Percentiles rank a stretch among this genome's conserved stretches.
Evolutionary conservation across 2,329 filamentous ascomycete species (phyloP).

Genomic region (Didymella lethalis): DNA sequence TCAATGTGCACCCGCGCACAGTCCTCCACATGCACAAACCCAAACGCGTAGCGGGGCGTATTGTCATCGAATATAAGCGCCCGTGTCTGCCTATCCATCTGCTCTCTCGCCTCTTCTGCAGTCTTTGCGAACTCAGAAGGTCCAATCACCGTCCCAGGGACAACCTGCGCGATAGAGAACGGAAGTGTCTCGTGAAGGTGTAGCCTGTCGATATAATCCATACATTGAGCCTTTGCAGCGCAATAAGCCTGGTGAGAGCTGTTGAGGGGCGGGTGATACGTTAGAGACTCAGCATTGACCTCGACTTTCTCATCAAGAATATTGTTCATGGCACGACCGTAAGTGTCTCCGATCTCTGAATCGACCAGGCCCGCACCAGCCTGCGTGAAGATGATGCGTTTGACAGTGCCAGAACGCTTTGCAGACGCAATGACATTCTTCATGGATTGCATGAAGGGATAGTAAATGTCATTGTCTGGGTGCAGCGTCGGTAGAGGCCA

Average conservation of each 20-base stretch:
- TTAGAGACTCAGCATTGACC: slow-evolving; percentile 32
- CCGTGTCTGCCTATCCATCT: slow-evolving; percentile 45
- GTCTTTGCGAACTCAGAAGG: slow-evolving; percentile 41
- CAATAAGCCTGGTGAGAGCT: slow-evolving; percentile 47
- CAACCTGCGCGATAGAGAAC: slow-evolving; percentile 44
- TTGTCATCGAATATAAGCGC: slow-evolving; percentile 44
- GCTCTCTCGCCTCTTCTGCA: slow-evolving; percentile 24
- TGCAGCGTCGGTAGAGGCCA: slow-evolving; percentile 45
- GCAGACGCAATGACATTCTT: slow-evolving; percentile 41
- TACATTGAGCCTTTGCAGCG: slow-evolving; percentile 46
- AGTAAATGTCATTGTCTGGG: slow-evolving; percentile 46
- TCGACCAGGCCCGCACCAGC: slow-evolving; percentile 45
- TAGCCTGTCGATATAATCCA: slow-evolving; percentile 38
- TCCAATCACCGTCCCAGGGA: slow-evolving; percentile 47
- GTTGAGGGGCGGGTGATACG: slow-evolving; percentile 37
- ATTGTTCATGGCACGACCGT: slow-evolving; percentile 42
- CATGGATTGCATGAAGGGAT: slow-evolving; percentile 45
- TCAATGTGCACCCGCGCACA: slow-evolving; percentile 45
- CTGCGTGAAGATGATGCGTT: slow-evolving; percentile 45
- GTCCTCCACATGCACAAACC: slow-evolving; percentile 46
- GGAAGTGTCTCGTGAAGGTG: slow-evolving; percentile 19
- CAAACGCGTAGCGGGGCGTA: slow-evolving; percentile 44
- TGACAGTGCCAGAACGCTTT: slow-evolving; percentile 34
- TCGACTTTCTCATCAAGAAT: slow-evolving; percentile 30
- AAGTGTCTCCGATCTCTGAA: slow-evolving; percentile 43